These are phyloP conservation scores for Acmispon strigosus DNA, from an alignment of 306 rosid genomes.

Conservation along the genomic window DNA sequence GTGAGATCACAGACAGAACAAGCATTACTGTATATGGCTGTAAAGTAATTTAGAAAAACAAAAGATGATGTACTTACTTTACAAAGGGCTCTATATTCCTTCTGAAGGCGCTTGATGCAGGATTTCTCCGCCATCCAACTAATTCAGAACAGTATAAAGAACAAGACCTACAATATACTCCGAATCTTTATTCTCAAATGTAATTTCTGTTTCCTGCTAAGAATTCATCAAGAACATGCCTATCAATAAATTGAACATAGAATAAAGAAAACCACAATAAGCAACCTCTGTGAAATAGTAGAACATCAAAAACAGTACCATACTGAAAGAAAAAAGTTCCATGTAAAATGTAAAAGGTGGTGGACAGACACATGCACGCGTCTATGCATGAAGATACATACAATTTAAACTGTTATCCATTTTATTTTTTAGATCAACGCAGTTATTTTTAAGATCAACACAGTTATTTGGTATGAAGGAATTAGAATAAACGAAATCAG, in stretches of 20 bases:
- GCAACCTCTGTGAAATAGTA: neutral
- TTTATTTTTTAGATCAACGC: neutral
- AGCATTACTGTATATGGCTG: constrained; percentile 8
- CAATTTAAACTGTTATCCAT: neutral
- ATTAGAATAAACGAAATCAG: neutral
- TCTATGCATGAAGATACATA: neutral
- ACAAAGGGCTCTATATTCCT: constrained; percentile 98
- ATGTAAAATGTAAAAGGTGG: neutral
- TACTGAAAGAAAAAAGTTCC: neutral
- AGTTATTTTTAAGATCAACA: neutral
- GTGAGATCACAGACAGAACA: neutral
- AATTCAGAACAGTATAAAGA: constrained; percentile 17
- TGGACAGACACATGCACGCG: neutral
- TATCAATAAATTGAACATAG: constrained; percentile 6
- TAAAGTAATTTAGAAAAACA: neutral
- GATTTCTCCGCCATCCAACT: constrained; percentile 84
- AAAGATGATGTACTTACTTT: constrained; percentile 63
- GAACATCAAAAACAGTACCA: neutral
- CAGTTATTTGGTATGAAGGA: neutral
- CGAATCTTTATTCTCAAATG: constrained; percentile 9
- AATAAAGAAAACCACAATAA: neutral
- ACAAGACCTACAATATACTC: constrained; percentile 14
- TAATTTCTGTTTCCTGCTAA: constrained; percentile 26
- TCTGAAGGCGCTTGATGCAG: constrained; percentile 92
- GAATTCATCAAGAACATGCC: constrained; percentile 11